A percentile compares a stretch with the other conserved stretches of the same genome.
Conservation (phyloP, 495 filamentous ascomycete genomes). For the Lentithecium fluviatile region DNA sequence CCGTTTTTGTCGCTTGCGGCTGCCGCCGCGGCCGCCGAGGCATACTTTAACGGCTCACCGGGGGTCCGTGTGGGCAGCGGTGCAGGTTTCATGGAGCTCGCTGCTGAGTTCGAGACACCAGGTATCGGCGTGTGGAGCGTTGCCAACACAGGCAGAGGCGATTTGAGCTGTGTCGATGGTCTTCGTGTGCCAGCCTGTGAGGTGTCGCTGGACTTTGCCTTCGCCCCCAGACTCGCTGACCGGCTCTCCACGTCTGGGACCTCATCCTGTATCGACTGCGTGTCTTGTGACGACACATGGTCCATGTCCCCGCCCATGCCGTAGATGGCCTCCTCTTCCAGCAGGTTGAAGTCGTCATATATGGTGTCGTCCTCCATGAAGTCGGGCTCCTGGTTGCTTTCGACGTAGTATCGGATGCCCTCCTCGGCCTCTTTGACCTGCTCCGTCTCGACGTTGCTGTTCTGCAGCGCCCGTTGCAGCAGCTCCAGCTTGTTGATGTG, state of each 20-base stretch:
- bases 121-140: conserved; percentile 72
- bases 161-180: conserved; percentile 89
- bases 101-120: conserved; percentile 56
- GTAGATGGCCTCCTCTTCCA: conserved; percentile 81
- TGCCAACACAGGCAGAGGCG: conserved; percentile 83
- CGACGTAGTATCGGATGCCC: conserved; percentile 89
- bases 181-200: conserved; percentile 50
- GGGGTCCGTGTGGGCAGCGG: conserved; percentile 78
- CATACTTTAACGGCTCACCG: conserved; percentile 91
- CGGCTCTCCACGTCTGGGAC: conserved; percentile 59
- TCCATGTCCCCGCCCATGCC: conserved; percentile 82
- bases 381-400: conserved; percentile 82
- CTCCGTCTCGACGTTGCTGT: conserved; percentile 81
- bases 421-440: conserved; percentile 86
- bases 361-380: conserved; percentile 90
- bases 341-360: conserved; percentile 90
- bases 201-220: conserved; percentile 55
- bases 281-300: conserved; percentile 88
- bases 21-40: conserved; percentile 91
- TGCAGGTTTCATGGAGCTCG: conserved; percentile 80
- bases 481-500: conserved; percentile 91
- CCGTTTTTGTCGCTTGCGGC: conserved; percentile 85
- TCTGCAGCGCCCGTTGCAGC: conserved; percentile 83
- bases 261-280: conserved; percentile 89
- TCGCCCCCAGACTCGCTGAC: conserved; percentile 48